Conservation (phyloP, 257 asterid species). For the Sherardia arvensis region DNA sequence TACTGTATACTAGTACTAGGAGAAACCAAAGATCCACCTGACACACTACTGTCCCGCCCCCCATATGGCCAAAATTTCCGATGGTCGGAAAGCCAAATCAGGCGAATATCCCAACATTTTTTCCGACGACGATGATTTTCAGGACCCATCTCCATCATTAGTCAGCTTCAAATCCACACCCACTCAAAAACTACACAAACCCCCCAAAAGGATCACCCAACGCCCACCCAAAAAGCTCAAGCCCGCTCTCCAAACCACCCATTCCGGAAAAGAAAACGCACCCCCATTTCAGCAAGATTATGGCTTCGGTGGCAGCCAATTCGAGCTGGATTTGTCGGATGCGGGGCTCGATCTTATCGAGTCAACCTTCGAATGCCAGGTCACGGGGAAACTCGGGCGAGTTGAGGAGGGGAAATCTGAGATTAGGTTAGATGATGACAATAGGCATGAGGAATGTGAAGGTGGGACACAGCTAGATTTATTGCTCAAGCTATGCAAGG, state of each 20-base stretch:
- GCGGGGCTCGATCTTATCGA: constrained; percentile 52
- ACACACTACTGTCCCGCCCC: not conserved
- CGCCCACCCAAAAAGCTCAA: constrained; percentile 26
- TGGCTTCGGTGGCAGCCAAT: not conserved
- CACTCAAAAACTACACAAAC: constrained; percentile 23
- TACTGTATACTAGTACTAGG: too few species aligned
- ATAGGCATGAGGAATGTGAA: constrained; percentile 12
- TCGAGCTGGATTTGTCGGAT: constrained; percentile 23
- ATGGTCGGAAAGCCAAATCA: constrained; percentile 20
- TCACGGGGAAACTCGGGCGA: not conserved
- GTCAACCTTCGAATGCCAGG: constrained; percentile 34
- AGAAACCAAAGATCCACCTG: not conserved
- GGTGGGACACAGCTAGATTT: constrained; percentile 51
- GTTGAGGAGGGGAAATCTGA: not conserved
- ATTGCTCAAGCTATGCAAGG: constrained; percentile 63
- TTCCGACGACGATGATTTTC: constrained; percentile 59
- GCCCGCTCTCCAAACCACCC: constrained; percentile 11
- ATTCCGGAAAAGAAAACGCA: constrained; percentile 38
- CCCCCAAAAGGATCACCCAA: constrained; percentile 12
- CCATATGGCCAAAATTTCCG: constrained; percentile 34
- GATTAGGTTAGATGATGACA: not conserved
- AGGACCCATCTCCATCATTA: constrained; percentile 41
- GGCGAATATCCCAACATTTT: constrained; percentile 13
- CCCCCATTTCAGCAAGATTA: not conserved
- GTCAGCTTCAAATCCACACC: constrained; percentile 24